A percentile compares a stretch with the other conserved stretches of the same genome.
These are phyloP conservation scores for Phytopythium litorale DNA, from an alignment of 352 stramenopile genomes.

Conservation along the genomic window DNA sequence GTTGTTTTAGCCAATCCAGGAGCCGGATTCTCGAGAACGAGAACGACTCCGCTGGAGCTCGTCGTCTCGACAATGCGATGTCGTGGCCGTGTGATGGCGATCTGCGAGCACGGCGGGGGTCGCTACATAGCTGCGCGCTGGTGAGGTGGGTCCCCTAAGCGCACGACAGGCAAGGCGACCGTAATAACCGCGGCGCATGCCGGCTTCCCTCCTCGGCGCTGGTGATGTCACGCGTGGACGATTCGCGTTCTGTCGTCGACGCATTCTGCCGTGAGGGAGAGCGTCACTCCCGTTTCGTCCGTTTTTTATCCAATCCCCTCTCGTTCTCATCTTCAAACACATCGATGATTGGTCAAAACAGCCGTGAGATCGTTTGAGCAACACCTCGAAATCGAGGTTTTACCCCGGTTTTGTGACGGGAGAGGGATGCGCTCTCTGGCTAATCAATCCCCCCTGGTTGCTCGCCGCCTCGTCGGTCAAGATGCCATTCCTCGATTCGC, in stretches of 20 bases:
- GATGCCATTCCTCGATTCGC: constrained; percentile 30
- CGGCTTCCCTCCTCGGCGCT: not conserved
- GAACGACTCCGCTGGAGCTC: no score
- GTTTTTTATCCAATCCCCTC: not conserved
- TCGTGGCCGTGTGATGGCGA: no score
- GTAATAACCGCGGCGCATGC: no score
- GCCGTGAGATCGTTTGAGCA: not conserved
- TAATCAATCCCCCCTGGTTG: not conserved
- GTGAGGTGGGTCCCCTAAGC: no score
- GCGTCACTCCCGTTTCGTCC: not conserved
- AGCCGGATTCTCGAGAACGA: not conserved
- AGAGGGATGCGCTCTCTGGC: not conserved
- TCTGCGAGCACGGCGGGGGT: no score
- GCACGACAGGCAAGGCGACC: no score
- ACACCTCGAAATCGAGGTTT: constrained; percentile 8
- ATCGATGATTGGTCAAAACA: not conserved
- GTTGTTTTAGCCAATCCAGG: not conserved
- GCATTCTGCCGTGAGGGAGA: constrained; percentile 5
- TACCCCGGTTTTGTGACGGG: constrained; percentile 5
- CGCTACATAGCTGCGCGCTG: no score
- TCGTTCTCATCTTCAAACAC: not conserved
- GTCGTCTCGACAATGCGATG: not conserved
- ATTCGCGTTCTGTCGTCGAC: not conserved
- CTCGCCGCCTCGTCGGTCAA: not conserved
- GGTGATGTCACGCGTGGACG: constrained; percentile 1